These are phyloP conservation scores for Combretum micranthum DNA, from an alignment of 345 rosid genomes.

Conservation along the genomic window DNA sequence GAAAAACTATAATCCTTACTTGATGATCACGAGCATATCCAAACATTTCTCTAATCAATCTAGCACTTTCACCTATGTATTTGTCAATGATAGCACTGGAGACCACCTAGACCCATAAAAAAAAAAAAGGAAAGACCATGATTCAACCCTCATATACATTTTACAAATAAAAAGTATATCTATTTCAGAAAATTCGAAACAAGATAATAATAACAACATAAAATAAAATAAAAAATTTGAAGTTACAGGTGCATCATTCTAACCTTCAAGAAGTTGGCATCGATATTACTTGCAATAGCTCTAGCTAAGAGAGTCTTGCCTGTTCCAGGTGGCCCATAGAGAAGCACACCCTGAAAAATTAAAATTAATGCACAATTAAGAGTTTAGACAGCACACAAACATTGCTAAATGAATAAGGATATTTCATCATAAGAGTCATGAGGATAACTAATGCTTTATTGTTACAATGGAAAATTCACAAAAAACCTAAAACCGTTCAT, in stretches of 20 bases:
- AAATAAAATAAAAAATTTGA: too few relatives aligned
- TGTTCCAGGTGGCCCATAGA: slow-evolving; percentile 99
- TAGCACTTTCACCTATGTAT: slow-evolving; percentile 97
- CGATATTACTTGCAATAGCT: slow-evolving; percentile 97
- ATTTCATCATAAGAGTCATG: not conserved
- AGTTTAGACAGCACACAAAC: too few relatives aligned
- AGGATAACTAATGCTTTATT: not conserved
- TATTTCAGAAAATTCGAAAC: too few relatives aligned
- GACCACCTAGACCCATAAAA: slow-evolving; percentile 45
- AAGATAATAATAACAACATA: not conserved
- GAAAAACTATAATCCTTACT: slow-evolving; percentile 30
- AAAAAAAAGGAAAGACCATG: slow-evolving; percentile 1
- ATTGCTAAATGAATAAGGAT: not conserved
- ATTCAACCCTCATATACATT: not conserved
- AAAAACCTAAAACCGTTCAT: not conserved
- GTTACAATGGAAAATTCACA: not conserved
- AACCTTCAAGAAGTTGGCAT: slow-evolving; percentile 96
- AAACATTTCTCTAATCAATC: slow-evolving; percentile 95
- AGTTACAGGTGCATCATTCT: slow-evolving; percentile 9
- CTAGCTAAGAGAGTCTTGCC: slow-evolving; percentile 96
- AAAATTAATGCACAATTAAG: too few relatives aligned
- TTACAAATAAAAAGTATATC: too few relatives aligned
- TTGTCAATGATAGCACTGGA: slow-evolving; percentile 98
- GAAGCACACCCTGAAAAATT: slow-evolving; percentile 68
- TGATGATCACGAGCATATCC: slow-evolving; percentile 98